Conservation (phyloP, 495 filamentous ascomycete genomes). For the Neurospora sublineolata region DNA sequence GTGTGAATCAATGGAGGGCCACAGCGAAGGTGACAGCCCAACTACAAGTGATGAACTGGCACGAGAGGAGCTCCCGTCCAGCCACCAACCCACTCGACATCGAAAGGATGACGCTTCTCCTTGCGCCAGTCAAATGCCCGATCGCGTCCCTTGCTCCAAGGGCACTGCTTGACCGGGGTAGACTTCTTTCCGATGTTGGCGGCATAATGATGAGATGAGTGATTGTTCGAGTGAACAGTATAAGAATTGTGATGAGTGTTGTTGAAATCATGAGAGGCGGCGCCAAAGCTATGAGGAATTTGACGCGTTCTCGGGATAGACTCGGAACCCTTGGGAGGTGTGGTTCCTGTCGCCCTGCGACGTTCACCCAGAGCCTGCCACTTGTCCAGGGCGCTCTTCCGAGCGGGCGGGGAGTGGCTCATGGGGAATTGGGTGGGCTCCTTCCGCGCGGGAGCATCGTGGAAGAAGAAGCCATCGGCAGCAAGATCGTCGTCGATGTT, state of each 20-base stretch:
- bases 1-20: constrained; percentile 16
- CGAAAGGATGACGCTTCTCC: constrained; percentile 53
- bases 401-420: constrained; percentile 40
- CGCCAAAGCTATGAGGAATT: constrained; percentile 17
- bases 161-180: constrained; percentile 30
- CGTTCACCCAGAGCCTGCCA: constrained; percentile 79
- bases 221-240: constrained; percentile 16
- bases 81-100: constrained; percentile 82
- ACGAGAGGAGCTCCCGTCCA: constrained; percentile 37
- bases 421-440: constrained; percentile 24
- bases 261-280: constrained; percentile 21
- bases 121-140: constrained; percentile 54
- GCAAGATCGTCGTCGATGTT: constrained; percentile 46
- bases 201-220: constrained; percentile 10
- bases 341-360: constrained; percentile 50
- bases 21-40: constrained; percentile 25
- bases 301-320: constrained; percentile 29
- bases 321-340: constrained; percentile 31
- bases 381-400: constrained; percentile 57
- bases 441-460: constrained; percentile 43
- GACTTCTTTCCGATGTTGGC: constrained; percentile 11
- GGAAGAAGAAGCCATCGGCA: constrained; percentile 56
- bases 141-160: constrained; percentile 37
- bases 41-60: constrained; percentile 43
- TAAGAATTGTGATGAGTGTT: constrained; percentile 14